Conservation (phyloP, 805 yeast genomes). For the Zygoascus tannicola region DNA sequence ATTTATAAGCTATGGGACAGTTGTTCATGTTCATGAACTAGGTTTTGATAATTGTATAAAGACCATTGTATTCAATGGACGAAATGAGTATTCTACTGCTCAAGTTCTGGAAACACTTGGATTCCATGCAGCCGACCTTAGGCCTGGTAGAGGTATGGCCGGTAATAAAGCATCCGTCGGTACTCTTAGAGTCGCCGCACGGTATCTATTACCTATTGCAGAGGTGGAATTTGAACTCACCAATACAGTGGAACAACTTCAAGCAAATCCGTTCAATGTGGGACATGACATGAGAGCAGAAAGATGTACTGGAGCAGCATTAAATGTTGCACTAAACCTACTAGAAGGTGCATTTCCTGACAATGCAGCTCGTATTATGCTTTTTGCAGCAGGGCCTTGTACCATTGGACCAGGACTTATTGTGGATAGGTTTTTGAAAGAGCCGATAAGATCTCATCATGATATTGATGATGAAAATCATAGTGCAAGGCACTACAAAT, state of each 20-base stretch:
- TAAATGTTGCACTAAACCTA: slow-evolving; percentile 66
- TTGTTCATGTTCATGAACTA: slow-evolving; percentile 80
- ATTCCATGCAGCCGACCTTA: slow-evolving; percentile 25
- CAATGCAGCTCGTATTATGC: slow-evolving; percentile 68
- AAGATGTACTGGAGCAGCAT: slow-evolving; percentile 80
- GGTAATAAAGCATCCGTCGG: slow-evolving; percentile 8
- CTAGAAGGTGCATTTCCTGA: slow-evolving; percentile 64
- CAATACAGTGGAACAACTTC: slow-evolving; percentile 58
- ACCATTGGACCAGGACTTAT: slow-evolving; percentile 83
- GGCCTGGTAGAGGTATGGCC: slow-evolving; percentile 4
- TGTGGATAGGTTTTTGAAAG: slow-evolving; percentile 75
- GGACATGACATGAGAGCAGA: slow-evolving; percentile 61
- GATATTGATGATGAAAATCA: slow-evolving; percentile 72
- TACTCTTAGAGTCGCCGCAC: slow-evolving; percentile 23
- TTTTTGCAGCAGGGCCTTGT: slow-evolving; percentile 85
- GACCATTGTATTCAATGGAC: slow-evolving; percentile 77
- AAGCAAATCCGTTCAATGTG: slow-evolving; percentile 74
- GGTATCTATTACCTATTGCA: slow-evolving; percentile 59
- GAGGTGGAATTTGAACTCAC: slow-evolving; percentile 72
- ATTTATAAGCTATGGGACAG: slow-evolving; percentile 80
- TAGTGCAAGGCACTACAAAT: slow-evolving; percentile 74
- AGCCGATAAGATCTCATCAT: slow-evolving; percentile 87
- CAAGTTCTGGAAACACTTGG: slow-evolving; percentile 53
- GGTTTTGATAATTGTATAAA: slow-evolving; percentile 56
- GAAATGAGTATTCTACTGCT: slow-evolving; percentile 57